Evolutionary conservation across 1,284 basidiomycete genomes (phyloP), one percentile per base, ranked within the genome.

Genomic region (Cerioporus squamosus): DNA sequence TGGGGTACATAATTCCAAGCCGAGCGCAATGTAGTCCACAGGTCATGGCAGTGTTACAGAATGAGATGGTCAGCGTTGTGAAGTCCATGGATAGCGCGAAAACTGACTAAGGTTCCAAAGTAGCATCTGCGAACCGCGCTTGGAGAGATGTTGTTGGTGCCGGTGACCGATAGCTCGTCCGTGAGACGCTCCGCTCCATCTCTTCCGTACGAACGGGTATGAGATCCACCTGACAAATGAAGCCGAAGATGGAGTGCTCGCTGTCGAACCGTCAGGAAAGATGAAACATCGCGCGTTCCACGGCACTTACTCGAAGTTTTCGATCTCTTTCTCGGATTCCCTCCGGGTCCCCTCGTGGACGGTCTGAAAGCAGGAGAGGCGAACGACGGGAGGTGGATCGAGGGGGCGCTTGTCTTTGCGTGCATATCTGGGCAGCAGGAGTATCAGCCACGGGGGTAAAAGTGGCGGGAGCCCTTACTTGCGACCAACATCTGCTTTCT

Each of bases 221-320:
- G 24, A 88, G 75, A 71, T 88, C 86, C 44, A 86, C 83, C 4
- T 83, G 84, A 68, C 86, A 88, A 4, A 88, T 70, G 18, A 87
- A 74, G 14, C 85, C 85, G 31, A 83, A 76, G 4, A 74, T 75
- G 53, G n/a, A 12, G 18, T 20, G 39, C 29, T 53, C 51, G 15
- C 56, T 57, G 40, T 40, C 22, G 36, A 40, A n/a, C n/a, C 5
- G n/a, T 18, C 75, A 64, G 17, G 68, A 66, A 9, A 18, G 8
- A n/a, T 10, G 8, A 42, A 18, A 78, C 2, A 24, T 39, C 14
- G 8, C 20, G 18, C 24, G 22, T 14, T 45, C 12, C 20, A 77
- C 64, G 20, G 8, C 23, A 48, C 55, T 51, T 61, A 81, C 81
- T 79, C 75, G 44, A 77, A 78, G 45, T 72, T 68, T 10, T 70